Evolutionary conservation across 2,329 filamentous ascomycete species (phyloP).

Genomic region (Intubia oerlemansii): DNA sequence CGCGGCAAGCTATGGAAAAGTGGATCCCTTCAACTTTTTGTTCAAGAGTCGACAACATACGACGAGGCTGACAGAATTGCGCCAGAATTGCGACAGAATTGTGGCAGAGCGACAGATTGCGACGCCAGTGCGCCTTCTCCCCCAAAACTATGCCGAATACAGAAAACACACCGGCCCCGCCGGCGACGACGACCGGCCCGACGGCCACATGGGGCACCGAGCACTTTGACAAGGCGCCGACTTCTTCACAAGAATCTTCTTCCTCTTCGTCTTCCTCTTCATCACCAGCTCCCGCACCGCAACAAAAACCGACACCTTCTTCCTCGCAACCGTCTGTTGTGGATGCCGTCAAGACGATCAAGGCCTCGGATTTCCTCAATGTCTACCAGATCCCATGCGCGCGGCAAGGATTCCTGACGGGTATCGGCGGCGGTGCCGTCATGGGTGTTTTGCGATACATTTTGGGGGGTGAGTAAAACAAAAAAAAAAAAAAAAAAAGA

Average conservation of each 20-base stretch:
- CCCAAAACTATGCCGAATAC: too few species aligned
- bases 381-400: constrained; percentile 69
- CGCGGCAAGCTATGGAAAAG: too few species aligned
- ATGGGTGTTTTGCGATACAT: constrained; percentile 56
- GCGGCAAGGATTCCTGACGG: constrained; percentile 60
- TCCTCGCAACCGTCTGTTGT: constrained; percentile 23
- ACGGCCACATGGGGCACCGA: constrained; percentile 9
- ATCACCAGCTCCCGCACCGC: too few species aligned
- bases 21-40: too few species aligned
- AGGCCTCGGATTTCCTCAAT: constrained; percentile 44
- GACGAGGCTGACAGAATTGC: too few species aligned
- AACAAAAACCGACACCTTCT: too few species aligned
- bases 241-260: too few species aligned
- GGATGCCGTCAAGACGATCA: constrained; percentile 47
- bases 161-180: constrained; percentile 1
- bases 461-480: constrained; percentile 36
- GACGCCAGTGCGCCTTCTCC: too few species aligned
- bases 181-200: constrained; percentile 3
- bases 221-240: constrained; percentile 8
- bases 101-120: too few species aligned
- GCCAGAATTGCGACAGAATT: too few species aligned
- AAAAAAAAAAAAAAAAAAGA: neutral
- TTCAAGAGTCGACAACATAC: too few species aligned
- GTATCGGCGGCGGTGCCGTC: constrained; percentile 60
- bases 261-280: too few species aligned